phyloP scores from a whole-genome alignment of 768 basidiomycete species.

The Astraeus odoratus region DNA sequence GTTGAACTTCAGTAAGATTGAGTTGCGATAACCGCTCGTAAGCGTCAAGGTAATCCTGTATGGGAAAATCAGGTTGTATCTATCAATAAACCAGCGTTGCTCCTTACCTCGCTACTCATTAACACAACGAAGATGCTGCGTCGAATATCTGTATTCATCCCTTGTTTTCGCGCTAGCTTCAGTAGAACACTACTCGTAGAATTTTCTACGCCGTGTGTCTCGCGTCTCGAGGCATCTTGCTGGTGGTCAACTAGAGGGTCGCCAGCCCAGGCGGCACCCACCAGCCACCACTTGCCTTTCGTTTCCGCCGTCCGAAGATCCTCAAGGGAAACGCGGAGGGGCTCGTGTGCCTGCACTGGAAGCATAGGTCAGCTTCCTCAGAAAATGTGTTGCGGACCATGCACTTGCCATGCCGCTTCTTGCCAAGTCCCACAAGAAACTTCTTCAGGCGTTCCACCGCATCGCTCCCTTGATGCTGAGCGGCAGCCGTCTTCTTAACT shows the following conservation, averaged over 20 bases:
- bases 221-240: constrained; percentile 19
- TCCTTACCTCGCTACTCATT: constrained; percentile 88
- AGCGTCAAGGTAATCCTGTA: constrained; percentile 92
- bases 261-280: constrained; percentile 93
- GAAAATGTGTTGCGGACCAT: neutral
- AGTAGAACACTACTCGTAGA: constrained; percentile 40
- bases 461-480: constrained; percentile 66
- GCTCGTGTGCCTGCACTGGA: constrained; percentile 75
- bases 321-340: constrained; percentile 76
- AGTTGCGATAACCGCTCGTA: constrained; percentile 84
- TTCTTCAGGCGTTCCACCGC: constrained; percentile 85
- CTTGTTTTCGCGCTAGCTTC: constrained; percentile 86
- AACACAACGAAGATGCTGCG: constrained; percentile 87
- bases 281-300: constrained; percentile 98
- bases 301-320: constrained; percentile 80
- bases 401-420: constrained; percentile 61
- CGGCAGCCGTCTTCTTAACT: constrained; percentile 50
- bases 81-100: neutral
- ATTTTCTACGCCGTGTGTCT: constrained; percentile 25
- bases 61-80: neutral
- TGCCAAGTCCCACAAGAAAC: constrained; percentile 67
- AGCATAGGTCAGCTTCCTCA: constrained; percentile 2
- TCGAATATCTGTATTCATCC: constrained; percentile 97
- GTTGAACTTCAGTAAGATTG: constrained; percentile 81
- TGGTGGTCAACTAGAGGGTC: constrained; percentile 80